phyloP scores from a whole-genome alignment of 768 basidiomycete genomes.

The Termitomyces eurrhizus region DNA sequence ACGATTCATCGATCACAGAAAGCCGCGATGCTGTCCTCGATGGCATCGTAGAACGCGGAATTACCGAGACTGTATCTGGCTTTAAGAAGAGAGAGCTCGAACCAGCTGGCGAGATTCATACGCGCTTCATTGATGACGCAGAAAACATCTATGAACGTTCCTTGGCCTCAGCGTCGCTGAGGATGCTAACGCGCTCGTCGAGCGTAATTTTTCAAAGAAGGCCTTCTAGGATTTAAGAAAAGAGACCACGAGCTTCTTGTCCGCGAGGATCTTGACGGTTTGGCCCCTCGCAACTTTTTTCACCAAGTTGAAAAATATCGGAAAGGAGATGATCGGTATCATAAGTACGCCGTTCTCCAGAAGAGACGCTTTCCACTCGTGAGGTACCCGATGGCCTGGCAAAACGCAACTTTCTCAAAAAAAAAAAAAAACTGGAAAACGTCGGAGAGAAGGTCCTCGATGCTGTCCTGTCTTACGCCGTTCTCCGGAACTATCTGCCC shows the following conservation, averaged over 20 bases:
- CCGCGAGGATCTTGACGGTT: neutral
- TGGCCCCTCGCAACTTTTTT: neutral
- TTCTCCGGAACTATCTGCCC: neutral
- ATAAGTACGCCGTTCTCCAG: neutral
- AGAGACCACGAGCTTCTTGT: neutral
- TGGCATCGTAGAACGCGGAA: neutral
- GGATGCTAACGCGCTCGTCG: neutral
- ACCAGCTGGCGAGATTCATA: neutral
- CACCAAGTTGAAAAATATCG: neutral
- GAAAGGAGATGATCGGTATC: neutral
- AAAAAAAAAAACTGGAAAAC: neutral
- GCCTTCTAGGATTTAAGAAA: neutral
- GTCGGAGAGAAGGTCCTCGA: neutral
- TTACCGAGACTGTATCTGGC: neutral
- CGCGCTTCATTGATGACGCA: constrained; percentile 4
- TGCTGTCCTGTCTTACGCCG: neutral
- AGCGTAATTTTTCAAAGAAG: neutral
- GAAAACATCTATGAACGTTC: constrained; percentile 2
- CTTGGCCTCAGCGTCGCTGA: neutral
- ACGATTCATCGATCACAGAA: neutral
- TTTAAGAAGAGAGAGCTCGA: neutral
- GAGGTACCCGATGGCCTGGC: neutral
- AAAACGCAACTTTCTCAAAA: neutral
- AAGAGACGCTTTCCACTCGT: neutral
- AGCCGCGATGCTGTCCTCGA: neutral